Conservation (phyloP, 164 flowering plant genomes). For the Berberis thunbergii region DNA sequence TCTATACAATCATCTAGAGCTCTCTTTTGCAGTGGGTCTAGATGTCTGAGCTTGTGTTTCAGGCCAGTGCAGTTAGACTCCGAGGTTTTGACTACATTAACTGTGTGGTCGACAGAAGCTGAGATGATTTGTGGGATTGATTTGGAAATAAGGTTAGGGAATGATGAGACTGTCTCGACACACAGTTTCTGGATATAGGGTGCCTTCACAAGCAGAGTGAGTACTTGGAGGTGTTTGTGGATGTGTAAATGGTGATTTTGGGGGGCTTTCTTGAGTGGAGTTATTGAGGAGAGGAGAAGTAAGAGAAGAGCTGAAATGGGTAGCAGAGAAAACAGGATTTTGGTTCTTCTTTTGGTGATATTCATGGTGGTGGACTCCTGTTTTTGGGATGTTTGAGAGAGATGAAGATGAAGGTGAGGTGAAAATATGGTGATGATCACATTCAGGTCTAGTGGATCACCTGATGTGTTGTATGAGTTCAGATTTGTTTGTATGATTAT, state of each 20-base stretch:
- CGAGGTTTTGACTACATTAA: slow-evolving; percentile 30
- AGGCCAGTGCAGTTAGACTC: slow-evolving; percentile 40
- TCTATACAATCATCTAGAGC: slow-evolving; percentile 75
- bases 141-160: slow-evolving; percentile 42
- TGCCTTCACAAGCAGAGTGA: slow-evolving; percentile 47
- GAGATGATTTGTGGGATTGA: slow-evolving; percentile 47
- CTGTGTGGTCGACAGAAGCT: slow-evolving; percentile 31
- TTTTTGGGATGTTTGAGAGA: background rate
- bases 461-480: no score
- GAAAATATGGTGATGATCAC: no score
- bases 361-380: slow-evolving; percentile 4
- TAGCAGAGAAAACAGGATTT: slow-evolving; percentile 7
- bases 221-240: slow-evolving; percentile 34
- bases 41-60: slow-evolving; percentile 13
- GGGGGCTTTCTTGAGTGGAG: slow-evolving; percentile 3
- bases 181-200: slow-evolving; percentile 67
- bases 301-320: slow-evolving; percentile 10
- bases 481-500: no score
- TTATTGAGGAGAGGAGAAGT: slow-evolving; percentile 9
- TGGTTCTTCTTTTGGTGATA: slow-evolving; percentile 7
- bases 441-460: no score
- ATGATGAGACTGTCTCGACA: slow-evolving; percentile 49
- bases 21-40: slow-evolving; percentile 20
- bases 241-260: slow-evolving; percentile 16
- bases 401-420: background rate